A percentile compares a stretch with the other conserved stretches of the same genome.
Evolutionary conservation across 495 filamentous ascomycete species (phyloP).

Genomic region (Pseudoneurospora amorphoporcata): DNA sequence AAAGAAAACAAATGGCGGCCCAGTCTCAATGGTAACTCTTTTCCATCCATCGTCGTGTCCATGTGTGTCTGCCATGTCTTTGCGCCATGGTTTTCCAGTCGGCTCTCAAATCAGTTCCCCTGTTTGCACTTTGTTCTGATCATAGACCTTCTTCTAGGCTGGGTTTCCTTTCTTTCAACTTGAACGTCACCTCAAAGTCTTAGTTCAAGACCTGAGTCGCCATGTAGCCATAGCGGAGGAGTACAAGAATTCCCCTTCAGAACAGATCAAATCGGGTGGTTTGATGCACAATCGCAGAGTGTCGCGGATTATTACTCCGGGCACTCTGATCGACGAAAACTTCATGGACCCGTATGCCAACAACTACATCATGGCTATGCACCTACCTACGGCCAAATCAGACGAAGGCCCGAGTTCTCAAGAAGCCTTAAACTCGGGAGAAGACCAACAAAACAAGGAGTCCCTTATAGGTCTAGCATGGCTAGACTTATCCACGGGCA

Average conservation of each 20-base stretch:
- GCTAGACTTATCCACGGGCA: conserved; percentile 89
- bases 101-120: neutral
- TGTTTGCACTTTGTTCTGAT: conserved; percentile 19
- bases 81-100: neutral
- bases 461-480: conserved; percentile 69
- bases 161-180: conserved; percentile 91
- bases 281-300: conserved; percentile 76
- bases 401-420: conserved; percentile 2
- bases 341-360: conserved; percentile 90
- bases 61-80: neutral
- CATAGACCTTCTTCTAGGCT: conserved; percentile 38
- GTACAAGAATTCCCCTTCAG: conserved; percentile 57
- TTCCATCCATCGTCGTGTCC: conserved; percentile 4
- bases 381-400: conserved; percentile 24
- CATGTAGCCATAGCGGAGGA: conserved; percentile 94
- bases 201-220: conserved; percentile 82
- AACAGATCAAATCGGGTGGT: conserved; percentile 59
- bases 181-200: conserved; percentile 79
- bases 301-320: conserved; percentile 80
- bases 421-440: neutral
- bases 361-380: conserved; percentile 78
- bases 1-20: conserved; percentile 63
- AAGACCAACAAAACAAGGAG: neutral
- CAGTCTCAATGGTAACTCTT: conserved; percentile 62
- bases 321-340: conserved; percentile 93